These are phyloP conservation scores for Dictyostelium discoideum DNA, from an alignment of 78 protist species.

Conservation along the genomic window DNA sequence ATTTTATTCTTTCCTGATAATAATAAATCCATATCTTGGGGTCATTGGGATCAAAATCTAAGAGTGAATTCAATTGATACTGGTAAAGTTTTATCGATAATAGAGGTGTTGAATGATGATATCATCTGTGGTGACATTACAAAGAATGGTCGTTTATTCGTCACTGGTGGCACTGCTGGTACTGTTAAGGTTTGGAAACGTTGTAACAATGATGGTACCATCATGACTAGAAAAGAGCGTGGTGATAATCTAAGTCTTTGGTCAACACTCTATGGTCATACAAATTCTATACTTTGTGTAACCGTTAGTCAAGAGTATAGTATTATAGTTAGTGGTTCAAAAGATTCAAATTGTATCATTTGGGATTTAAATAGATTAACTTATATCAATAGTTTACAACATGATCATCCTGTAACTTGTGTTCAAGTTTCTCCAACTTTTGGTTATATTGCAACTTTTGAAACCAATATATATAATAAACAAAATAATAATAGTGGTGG, in stretches of 20 bases:
- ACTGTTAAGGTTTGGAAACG: slow-evolving; percentile 76
- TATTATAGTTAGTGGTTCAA: slow-evolving; percentile 70
- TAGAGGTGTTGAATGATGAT: slow-evolving; percentile 76
- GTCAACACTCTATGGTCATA: slow-evolving; percentile 77
- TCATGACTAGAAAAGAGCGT: slow-evolving; percentile 77
- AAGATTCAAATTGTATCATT: slow-evolving; percentile 73
- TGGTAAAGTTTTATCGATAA: slow-evolving; percentile 25
- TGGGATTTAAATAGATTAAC: slow-evolving; percentile 87
- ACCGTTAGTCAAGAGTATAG: slow-evolving; percentile 65
- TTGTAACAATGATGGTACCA: slow-evolving; percentile 12
- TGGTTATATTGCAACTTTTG: slow-evolving; percentile 59
- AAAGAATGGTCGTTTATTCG: slow-evolving; percentile 65
- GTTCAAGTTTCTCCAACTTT: slow-evolving; percentile 71
- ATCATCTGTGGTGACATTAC: slow-evolving; percentile 71
- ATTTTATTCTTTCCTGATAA: slow-evolving; percentile 46
- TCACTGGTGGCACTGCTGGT: slow-evolving; percentile 75
- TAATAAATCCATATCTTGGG: slow-evolving; percentile 66
- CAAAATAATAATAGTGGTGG: slow-evolving; percentile 14
- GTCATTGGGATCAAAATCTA: slow-evolving; percentile 86
- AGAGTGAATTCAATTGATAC: slow-evolving; percentile 70
- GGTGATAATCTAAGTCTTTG: slow-evolving; percentile 46
- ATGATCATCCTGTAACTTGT: slow-evolving; percentile 47
- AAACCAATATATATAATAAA: not conserved
- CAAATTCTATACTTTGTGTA: slow-evolving; percentile 68
- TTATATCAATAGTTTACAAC: slow-evolving; percentile 57